Base-by-base conservation (phyloP, 1,284 basidiomycete genomes). In the Clitocybe nebularis region DNA sequence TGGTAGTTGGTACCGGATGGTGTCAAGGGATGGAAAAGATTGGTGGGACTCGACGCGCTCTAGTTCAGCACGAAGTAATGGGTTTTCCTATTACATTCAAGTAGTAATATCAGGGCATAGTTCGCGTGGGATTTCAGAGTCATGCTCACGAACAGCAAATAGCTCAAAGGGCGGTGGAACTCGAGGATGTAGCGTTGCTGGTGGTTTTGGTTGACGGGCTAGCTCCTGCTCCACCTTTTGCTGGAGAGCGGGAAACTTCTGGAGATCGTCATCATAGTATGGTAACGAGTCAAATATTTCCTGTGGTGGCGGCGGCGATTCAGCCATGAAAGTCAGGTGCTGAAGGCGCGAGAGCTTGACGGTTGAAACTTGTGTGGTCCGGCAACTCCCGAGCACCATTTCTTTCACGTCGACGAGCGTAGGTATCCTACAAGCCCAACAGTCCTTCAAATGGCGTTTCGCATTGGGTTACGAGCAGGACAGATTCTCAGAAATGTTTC, bases 191-290 rank as follows among this genome's bases (percentile, higher is more conserved):
- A 87, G 66, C 21, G 64, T 63, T 46, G 69, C 59, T 23, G 74
- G 68, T 16, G 71, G 71, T 53, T 78, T 79, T 33, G 77, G 73
- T 59, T 89, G 80, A 14, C 75, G 72, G 20, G 81, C 81, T 38
- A 91, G 66, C 59, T 89, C 84, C 47, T 71, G 72, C 45, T 86
- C 81, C 9, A 92, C 89, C 54, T 81, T 81, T 54, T 81, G 74
- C 55, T 77, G 79, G 46, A 89, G 68, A 44, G 79, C 64, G 2
- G 89, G 85, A 47, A 81, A 77, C 42, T 75, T 75, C 48, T 94
- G 89, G 35, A 94, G 73, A 57, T 97, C 93, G 59, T 91, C 87
- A 69, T 98, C 94, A 58, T 91, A 93, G 68, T 97, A 97, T 9
- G 94, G 92, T 45, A 96, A 74, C 16, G 92, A 89, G 65, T 96